Conservation (phyloP, 1,284 basidiomycete species). For the Agaricales sp. region DNA sequence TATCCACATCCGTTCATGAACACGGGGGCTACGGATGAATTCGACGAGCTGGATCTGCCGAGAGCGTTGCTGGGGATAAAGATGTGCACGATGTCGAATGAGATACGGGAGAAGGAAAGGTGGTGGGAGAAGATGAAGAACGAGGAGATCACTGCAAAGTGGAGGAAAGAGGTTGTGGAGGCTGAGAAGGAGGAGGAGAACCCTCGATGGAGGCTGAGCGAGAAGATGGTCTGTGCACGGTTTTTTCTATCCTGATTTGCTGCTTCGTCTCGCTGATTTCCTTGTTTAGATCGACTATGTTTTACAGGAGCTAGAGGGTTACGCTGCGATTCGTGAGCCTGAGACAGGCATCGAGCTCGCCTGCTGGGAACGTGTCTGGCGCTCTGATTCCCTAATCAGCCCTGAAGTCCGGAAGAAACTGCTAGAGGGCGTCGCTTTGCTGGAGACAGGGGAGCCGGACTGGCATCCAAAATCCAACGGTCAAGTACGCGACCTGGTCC, state of each 20-base stretch:
- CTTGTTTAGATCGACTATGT: constrained; percentile 11
- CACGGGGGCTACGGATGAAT: too few relatives aligned
- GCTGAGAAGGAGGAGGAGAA: constrained; percentile 6
- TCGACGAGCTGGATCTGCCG: background rate
- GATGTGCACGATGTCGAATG: constrained; percentile 9
- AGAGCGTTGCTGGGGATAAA: constrained; percentile 8
- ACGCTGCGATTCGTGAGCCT: constrained; percentile 10
- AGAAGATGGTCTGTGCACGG: constrained; percentile 13
- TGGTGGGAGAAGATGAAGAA: constrained; percentile 13
- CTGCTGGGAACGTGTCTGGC: background rate
- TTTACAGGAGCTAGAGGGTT: constrained; percentile 11
- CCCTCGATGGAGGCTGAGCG: constrained; percentile 7
- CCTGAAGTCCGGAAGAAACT: background rate
- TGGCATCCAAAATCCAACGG: constrained; percentile 29
- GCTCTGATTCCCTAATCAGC: background rate
- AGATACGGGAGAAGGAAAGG: constrained; percentile 10
- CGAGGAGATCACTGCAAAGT: constrained; percentile 7
- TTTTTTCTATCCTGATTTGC: background rate
- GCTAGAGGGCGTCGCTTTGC: background rate
- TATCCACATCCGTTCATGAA: too few relatives aligned
- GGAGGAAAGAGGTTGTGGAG: constrained; percentile 9
- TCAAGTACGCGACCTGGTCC: constrained; percentile 31
- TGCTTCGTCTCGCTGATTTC: background rate
- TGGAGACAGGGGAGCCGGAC: constrained; percentile 23
- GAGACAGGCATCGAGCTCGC: constrained; percentile 10